Evolutionary conservation across 176 grass and related monocot species (phyloP).

Genomic region (Calamus simplicifolius): DNA sequence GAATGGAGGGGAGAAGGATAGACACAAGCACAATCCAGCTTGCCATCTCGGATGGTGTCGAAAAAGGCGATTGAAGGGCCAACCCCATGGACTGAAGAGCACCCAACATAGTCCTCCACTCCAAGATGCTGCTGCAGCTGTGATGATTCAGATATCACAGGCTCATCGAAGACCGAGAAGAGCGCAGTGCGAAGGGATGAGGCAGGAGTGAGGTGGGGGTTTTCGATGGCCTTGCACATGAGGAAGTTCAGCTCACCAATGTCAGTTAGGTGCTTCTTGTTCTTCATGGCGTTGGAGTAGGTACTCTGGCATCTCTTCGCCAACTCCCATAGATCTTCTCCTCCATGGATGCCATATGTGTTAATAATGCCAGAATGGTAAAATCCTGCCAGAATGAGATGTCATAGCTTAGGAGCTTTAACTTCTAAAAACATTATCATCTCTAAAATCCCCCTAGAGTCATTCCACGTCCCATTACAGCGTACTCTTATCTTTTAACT

Average conservation of each 20-base stretch:
- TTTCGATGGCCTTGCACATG: conserved; percentile 69
- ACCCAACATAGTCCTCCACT: conserved; percentile 57
- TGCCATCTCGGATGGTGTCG: conserved; percentile 57
- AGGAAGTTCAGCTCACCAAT: conserved; percentile 79
- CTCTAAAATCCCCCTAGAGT: too few relatives aligned
- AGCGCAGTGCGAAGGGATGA: conserved; percentile 61
- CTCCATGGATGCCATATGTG: conserved; percentile 44
- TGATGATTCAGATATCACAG: conserved; percentile 16
- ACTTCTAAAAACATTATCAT: too few relatives aligned
- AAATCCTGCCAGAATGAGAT: conserved; percentile 36
- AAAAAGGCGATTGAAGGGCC: conserved; percentile 69
- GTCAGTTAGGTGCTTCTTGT: conserved; percentile 85
- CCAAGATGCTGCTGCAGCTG: conserved; percentile 35
- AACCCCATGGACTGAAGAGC: conserved; percentile 60
- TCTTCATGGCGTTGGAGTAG: conserved; percentile 40
- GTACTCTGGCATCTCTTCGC: conserved; percentile 63
- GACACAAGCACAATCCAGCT: conserved; percentile 46
- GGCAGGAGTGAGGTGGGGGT: conserved; percentile 55
- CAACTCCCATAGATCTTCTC: conserved; percentile 68
- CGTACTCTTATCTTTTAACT: too few relatives aligned
- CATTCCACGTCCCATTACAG: too few relatives aligned
- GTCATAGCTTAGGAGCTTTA: too few relatives aligned
- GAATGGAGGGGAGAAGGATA: conserved; percentile 86
- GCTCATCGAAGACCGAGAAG: conserved; percentile 77
- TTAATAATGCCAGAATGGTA: conserved; percentile 81